Base-by-base conservation (phyloP, 768 basidiomycete genomes). In the Ramaria sp. region DNA sequence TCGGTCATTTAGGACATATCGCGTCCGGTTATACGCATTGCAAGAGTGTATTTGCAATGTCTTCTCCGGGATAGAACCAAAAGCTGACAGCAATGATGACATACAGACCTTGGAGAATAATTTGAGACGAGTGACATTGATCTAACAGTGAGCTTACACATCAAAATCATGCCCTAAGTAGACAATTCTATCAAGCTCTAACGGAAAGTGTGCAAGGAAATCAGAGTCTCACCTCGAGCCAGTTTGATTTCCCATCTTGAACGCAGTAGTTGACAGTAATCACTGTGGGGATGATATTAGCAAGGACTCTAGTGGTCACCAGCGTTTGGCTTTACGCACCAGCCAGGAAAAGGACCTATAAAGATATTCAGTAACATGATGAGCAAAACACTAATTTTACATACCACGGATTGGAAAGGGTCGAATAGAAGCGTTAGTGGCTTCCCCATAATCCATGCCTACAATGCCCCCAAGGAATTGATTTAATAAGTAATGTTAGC, bases 391-490 rank as follows among this genome's bases (percentile, higher is more conserved):
- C 12, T 62, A n/a, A 62, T 20, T 64, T 55, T 57, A 48, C 73
- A 60, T 39, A 81, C 81, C 43, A 94, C 71, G 0, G 86, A 85
- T 70, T 94, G 88, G 64, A 86, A 93, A 1, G 90, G 87, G 65
- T 95, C 93, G 62, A 95, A 94, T 34, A 93, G 73, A 52, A 94
- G 71, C 15, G 82, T 82, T 51, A 88, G 64, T 9, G 88, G 86
- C 62, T 90, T 92, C 52, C 81, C 82, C 48, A 93, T 70, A 22
- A 78, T 78, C 92, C 91, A 96, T 3, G 74, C 89, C 7, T 95
- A 88, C 78, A 59, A 88, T 83, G 60, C 88, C 82, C 16, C 20
- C 20, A 41, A 41, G 8, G 13, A 16, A 41, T 22, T n/a, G 8
- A 41, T 12, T 41, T 41, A 41, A 13, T 34, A 2, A 34, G 3